These are phyloP conservation scores for Aspergillus egyptiacus DNA, from an alignment of 495 filamentous ascomycete genomes.

Conservation along the genomic window DNA sequence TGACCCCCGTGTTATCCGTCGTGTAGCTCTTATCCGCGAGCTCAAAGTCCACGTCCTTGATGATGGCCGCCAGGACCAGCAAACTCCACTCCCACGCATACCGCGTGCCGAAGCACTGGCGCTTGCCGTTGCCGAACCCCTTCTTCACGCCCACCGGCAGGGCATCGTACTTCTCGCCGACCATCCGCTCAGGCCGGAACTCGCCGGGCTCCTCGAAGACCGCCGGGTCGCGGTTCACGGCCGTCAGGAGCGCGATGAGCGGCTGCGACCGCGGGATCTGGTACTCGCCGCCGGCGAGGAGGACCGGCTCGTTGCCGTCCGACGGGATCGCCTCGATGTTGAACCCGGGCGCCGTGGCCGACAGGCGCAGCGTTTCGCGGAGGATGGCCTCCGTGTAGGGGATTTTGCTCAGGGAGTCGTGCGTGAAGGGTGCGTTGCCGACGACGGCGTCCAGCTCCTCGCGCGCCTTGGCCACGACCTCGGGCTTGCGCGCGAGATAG, in stretches of 20 bases:
- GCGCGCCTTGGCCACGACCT: constrained; percentile 28
- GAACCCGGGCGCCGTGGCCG: constrained; percentile 59
- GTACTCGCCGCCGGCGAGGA: constrained; percentile 61
- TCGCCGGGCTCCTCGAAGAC: constrained; percentile 60
- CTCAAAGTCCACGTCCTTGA: constrained; percentile 40
- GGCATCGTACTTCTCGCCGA: constrained; percentile 55
- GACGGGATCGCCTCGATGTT: constrained; percentile 48
- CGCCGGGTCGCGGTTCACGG: constrained; percentile 62
- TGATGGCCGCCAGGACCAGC: constrained; percentile 33
- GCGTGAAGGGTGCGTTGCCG: constrained; percentile 26
- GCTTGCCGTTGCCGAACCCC: constrained; percentile 64
- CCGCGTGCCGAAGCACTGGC: constrained; percentile 58
- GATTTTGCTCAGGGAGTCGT: constrained; percentile 58
- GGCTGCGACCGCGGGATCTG: constrained; percentile 53
- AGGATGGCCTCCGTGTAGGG: constrained; percentile 61
- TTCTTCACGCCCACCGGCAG: constrained; percentile 59
- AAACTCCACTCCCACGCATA: constrained; percentile 60
- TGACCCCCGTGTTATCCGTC: constrained; percentile 19
- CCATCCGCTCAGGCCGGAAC: constrained; percentile 65
- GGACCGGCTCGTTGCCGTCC: constrained; percentile 43
- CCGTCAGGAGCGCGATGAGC: constrained; percentile 57
- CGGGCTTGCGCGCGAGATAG: constrained; percentile 39
- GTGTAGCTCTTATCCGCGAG: constrained; percentile 38
- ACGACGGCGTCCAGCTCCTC: constrained; percentile 40
- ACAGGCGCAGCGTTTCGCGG: constrained; percentile 66